Conservation (phyloP, 2,329 filamentous ascomycete species). For the Aspergillus novofumigatus region DNA sequence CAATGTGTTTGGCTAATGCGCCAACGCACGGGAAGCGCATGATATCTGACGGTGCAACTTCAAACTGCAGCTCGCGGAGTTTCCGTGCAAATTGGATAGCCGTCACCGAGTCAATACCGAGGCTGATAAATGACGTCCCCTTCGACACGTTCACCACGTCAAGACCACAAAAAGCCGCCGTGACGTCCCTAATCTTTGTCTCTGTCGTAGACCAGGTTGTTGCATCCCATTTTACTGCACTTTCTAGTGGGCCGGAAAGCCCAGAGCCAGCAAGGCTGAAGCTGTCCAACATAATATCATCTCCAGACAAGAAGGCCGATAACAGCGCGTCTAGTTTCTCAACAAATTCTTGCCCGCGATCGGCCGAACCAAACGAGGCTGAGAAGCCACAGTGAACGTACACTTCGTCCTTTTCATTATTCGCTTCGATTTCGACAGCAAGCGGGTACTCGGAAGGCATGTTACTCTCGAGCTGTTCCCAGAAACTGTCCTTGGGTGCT, state of each 20-base stretch:
- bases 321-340: constrained; percentile 31
- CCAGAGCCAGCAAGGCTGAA: constrained; percentile 16
- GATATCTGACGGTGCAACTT: constrained; percentile 32
- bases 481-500: constrained; percentile 15
- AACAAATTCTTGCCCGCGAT: constrained; percentile 22
- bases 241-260: neutral
- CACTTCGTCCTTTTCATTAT: constrained; percentile 18
- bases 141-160: constrained; percentile 20
- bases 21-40: constrained; percentile 31
- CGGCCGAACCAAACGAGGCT: constrained; percentile 18
- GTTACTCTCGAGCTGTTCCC: constrained; percentile 29
- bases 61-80: constrained; percentile 23
- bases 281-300: constrained; percentile 19
- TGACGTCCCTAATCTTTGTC: constrained; percentile 19
- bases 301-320: constrained; percentile 22
- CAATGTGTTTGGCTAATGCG: constrained; percentile 19
- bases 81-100: constrained; percentile 31
- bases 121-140: constrained; percentile 28
- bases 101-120: constrained; percentile 31
- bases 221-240: constrained; percentile 15
- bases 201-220: constrained; percentile 20
- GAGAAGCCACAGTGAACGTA: constrained; percentile 24
- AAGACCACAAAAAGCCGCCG: constrained; percentile 23
- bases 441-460: constrained; percentile 36
- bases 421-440: constrained; percentile 32